Conservation (phyloP, 495 filamentous ascomycete species). For the Elasticomyces elasticus region DNA sequence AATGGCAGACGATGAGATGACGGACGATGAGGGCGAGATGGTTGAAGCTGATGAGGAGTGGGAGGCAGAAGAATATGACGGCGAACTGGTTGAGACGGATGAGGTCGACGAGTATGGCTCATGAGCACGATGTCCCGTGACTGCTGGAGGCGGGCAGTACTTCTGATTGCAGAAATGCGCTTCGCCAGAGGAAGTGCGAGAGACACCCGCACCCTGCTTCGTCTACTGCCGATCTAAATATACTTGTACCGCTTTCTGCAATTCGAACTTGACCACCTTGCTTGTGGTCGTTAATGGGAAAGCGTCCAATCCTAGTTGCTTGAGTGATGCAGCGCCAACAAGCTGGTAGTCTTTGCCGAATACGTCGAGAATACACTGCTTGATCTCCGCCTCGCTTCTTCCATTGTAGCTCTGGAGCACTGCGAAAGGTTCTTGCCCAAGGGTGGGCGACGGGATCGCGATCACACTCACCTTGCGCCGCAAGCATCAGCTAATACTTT, state of each 20-base stretch:
- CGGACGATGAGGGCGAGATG: too few species aligned
- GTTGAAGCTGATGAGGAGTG: too few species aligned
- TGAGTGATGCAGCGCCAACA: not conserved
- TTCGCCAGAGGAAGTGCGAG: too few species aligned
- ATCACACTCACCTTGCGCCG: constrained; percentile 1
- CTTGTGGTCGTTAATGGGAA: constrained; percentile 8
- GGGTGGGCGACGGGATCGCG: not conserved
- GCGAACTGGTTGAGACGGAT: too few species aligned
- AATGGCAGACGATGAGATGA: too few species aligned
- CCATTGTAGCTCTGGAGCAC: not conserved
- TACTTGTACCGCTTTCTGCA: not conserved
- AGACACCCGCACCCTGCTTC: too few species aligned
- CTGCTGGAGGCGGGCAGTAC: too few species aligned
- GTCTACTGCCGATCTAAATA: not conserved
- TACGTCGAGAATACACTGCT: not conserved
- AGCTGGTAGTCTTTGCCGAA: constrained; percentile 8
- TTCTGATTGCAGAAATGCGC: too few species aligned
- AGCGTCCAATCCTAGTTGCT: not conserved
- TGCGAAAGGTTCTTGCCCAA: constrained; percentile 7
- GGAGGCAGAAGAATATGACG: too few species aligned
- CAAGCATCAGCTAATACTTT: not conserved
- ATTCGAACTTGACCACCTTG: constrained; percentile 9
- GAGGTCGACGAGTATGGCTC: too few species aligned
- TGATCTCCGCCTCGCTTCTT: not conserved
- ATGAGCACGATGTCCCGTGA: too few species aligned